Evolutionary conservation across 2,329 filamentous ascomycete species (phyloP).

Genomic region (Fusarium compactum): DNA sequence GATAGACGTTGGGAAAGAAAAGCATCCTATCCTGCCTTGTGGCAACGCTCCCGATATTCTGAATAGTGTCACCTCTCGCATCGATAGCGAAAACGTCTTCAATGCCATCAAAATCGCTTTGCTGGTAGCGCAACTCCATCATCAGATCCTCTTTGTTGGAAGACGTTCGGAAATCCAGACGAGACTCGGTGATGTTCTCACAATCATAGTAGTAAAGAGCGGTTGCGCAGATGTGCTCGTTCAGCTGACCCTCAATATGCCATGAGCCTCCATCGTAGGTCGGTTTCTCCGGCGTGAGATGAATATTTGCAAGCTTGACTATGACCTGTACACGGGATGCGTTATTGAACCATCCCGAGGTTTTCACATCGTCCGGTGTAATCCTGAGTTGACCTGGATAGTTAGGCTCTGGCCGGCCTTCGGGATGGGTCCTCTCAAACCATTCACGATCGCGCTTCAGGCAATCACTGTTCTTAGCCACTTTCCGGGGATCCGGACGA

Average conservation of each 20-base stretch:
- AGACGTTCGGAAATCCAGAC: conserved; percentile 63
- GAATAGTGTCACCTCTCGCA: conserved; percentile 32
- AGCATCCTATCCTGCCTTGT: conserved; percentile 63
- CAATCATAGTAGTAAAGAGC: conserved; percentile 72
- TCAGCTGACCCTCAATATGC: conserved; percentile 67
- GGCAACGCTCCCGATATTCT: conserved; percentile 60
- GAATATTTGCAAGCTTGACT: conserved; percentile 71
- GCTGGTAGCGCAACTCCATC: conserved; percentile 46
- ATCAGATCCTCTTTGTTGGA: conserved; percentile 50
- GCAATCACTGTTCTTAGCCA: conserved; percentile 39
- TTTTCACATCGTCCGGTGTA: conserved; percentile 42
- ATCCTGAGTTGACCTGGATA: conserved; percentile 19
- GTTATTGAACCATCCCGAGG: conserved; percentile 47
- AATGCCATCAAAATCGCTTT: conserved; percentile 53
- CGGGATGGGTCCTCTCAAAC: conserved; percentile 47
- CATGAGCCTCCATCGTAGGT: conserved; percentile 65
- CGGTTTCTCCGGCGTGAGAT: conserved; percentile 69
- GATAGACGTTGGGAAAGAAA: conserved; percentile 66
- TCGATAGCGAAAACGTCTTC: conserved; percentile 52
- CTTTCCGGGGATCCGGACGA: conserved; percentile 17
- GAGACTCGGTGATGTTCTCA: conserved; percentile 68
- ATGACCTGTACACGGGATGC: conserved; percentile 67
- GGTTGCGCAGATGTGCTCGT: conserved; percentile 74
- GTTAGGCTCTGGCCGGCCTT: conserved; percentile 16
- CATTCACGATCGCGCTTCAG: conserved; percentile 45